Evolutionary conservation across 306 rosid genomes (phyloP).

Genomic region (Fagus crenata): DNA sequence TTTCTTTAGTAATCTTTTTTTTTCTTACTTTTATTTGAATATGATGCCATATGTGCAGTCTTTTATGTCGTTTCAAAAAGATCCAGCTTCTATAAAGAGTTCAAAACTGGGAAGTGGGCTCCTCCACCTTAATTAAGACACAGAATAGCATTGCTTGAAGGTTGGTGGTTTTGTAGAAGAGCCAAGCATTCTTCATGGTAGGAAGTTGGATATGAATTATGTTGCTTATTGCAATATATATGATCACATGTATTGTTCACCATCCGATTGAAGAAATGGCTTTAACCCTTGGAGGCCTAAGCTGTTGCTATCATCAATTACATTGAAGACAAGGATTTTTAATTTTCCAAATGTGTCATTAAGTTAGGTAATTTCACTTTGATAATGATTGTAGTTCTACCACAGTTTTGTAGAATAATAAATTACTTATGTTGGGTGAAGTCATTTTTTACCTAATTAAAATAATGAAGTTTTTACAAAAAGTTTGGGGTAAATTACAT

Average conservation of each 20-base stretch:
- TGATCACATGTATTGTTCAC: background rate
- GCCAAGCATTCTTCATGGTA: slow-evolving; percentile 7
- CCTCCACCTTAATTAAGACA: slow-evolving; percentile 50
- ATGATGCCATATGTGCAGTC: slow-evolving; percentile 51
- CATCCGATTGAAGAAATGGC: background rate
- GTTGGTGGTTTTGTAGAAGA: background rate
- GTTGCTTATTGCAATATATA: slow-evolving; percentile 1
- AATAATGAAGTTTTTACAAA: too few species aligned
- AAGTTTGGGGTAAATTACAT: too few species aligned
- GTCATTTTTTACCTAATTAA: too few species aligned
- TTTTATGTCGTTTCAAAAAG: slow-evolving; percentile 76
- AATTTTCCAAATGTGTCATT: slow-evolving; percentile 14
- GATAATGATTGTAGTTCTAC: slow-evolving; percentile 1
- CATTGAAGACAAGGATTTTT: background rate
- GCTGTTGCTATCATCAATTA: slow-evolving; percentile 2
- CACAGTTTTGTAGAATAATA: too few species aligned
- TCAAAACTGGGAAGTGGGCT: slow-evolving; percentile 84
- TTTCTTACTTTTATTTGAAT: background rate
- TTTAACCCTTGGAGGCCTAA: background rate
- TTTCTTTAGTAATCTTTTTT: background rate
- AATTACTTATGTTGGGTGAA: too few species aligned
- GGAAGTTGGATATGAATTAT: slow-evolving; percentile 11
- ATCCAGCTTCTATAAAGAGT: slow-evolving; percentile 69
- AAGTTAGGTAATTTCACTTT: slow-evolving; percentile 18
- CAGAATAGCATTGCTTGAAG: slow-evolving; percentile 18